Conservation (phyloP, 345 rosid genomes). For the Jatropha curcas region DNA sequence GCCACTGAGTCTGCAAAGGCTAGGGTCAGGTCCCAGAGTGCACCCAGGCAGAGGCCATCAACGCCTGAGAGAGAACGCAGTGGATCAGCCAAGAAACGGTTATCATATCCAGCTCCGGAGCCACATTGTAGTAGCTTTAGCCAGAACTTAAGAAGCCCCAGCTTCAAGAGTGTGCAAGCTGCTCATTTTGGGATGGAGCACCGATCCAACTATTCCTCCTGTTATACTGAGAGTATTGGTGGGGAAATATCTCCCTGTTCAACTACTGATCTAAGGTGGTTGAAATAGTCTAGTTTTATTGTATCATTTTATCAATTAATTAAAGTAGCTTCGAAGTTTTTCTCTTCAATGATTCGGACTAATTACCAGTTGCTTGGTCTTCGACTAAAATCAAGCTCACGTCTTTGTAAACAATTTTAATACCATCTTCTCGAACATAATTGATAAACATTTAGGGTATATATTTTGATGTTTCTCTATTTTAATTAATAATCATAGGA, state of each 20-base stretch:
- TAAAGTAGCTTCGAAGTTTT: too few relatives aligned
- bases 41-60: conserved; percentile 65
- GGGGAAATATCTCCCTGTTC: conserved; percentile 74
- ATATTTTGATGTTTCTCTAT: too few relatives aligned
- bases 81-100: conserved; percentile 63
- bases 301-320: background rate
- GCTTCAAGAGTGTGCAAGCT: conserved; percentile 66
- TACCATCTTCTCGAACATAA: too few relatives aligned
- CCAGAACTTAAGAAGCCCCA: conserved; percentile 62
- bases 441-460: too few relatives aligned
- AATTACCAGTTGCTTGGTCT: too few relatives aligned
- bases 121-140: conserved; percentile 25
- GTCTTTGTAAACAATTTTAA: too few relatives aligned
- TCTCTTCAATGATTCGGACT: too few relatives aligned
- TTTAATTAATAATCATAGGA: too few relatives aligned
- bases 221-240: conserved; percentile 47
- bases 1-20: conserved; percentile 28
- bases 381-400: too few relatives aligned
- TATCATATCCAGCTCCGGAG: conserved; percentile 57
- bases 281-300: conserved; percentile 34
- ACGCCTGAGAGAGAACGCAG: conserved; percentile 48
- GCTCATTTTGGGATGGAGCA: conserved; percentile 49
- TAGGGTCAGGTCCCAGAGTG: conserved; percentile 52
- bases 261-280: conserved; percentile 63
- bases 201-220: conserved; percentile 44